These are phyloP conservation scores for Suhomyces yuchorum DNA, from an alignment of 1,139 yeast species.

Conservation along the genomic window DNA sequence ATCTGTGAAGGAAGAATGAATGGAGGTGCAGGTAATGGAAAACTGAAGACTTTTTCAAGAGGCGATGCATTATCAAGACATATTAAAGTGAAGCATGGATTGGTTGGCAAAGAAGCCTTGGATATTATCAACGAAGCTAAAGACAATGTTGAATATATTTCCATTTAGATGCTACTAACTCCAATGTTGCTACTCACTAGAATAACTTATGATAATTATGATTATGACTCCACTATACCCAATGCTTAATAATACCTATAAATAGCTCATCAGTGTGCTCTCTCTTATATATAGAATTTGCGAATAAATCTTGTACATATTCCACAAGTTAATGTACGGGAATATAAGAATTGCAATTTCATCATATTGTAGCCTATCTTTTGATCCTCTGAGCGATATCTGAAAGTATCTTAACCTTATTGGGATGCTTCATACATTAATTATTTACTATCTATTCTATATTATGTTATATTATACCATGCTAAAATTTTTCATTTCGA, in stretches of 20 bases:
- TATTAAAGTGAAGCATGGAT: conserved; percentile 51
- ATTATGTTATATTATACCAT: conserved; percentile 5
- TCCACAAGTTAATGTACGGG: not conserved
- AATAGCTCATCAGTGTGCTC: conserved; percentile 5
- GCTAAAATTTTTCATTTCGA: conserved; percentile 10
- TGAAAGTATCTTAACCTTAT: too few relatives aligned
- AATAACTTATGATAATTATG: conserved; percentile 3
- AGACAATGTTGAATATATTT: conserved; percentile 68
- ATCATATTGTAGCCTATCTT: not conserved
- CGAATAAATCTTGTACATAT: conserved; percentile 14
- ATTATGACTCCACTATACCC: conserved; percentile 6
- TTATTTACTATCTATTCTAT: not conserved
- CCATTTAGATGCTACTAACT: conserved; percentile 19
- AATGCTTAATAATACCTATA: conserved; percentile 6
- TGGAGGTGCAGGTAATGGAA: conserved; percentile 59
- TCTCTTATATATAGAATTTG: conserved; percentile 12
- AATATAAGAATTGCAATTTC: not conserved
- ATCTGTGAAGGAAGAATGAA: conserved; percentile 51
- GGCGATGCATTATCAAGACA: conserved; percentile 54
- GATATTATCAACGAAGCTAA: conserved; percentile 74
- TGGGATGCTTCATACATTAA: too few relatives aligned
- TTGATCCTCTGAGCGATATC: too few relatives aligned
- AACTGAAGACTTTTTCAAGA: conserved; percentile 54
- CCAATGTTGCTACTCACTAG: not conserved
- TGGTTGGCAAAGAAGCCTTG: conserved; percentile 49